Percentiles rank a stretch among this genome's conserved stretches.
These are phyloP conservation scores for Acanthamoeba healyi DNA, from an alignment of 208 protist species.

Conservation along the genomic window DNA sequence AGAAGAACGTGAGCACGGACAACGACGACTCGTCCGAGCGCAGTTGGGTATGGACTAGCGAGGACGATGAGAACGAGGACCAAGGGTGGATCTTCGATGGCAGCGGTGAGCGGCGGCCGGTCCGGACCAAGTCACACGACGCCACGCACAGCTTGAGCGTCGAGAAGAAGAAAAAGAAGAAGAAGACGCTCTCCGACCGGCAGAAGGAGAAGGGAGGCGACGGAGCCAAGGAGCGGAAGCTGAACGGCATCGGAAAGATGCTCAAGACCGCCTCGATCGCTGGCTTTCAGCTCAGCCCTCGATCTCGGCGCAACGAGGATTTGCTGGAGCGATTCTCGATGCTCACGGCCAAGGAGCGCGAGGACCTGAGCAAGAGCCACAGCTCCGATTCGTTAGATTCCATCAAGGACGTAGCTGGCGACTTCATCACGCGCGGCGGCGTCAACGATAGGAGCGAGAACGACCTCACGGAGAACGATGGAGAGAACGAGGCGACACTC, in stretches of 20 bases:
- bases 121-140: background rate
- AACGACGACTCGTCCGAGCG: background rate
- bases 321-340: background rate
- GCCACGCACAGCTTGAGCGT: background rate
- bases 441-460: background rate
- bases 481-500: background rate
- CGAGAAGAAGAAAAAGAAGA: constrained; percentile 6
- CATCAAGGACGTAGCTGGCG: no score
- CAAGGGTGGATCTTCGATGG: background rate
- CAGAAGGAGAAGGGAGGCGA: background rate
- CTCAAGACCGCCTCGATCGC: background rate
- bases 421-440: background rate
- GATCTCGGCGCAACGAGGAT: background rate
- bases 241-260: background rate
- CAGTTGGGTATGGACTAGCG: background rate
- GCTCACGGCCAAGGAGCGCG: background rate
- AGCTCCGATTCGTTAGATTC: background rate
- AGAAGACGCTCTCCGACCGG: background rate
- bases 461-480: background rate
- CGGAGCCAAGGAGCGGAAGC: background rate
- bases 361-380: background rate
- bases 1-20: background rate
- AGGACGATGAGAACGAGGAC: background rate
- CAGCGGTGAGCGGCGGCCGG: background rate
- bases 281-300: background rate